Evolutionary conservation across 169 alveolate genomes (phyloP).

Genomic region (Cryptosporidium tyzzeri): DNA sequence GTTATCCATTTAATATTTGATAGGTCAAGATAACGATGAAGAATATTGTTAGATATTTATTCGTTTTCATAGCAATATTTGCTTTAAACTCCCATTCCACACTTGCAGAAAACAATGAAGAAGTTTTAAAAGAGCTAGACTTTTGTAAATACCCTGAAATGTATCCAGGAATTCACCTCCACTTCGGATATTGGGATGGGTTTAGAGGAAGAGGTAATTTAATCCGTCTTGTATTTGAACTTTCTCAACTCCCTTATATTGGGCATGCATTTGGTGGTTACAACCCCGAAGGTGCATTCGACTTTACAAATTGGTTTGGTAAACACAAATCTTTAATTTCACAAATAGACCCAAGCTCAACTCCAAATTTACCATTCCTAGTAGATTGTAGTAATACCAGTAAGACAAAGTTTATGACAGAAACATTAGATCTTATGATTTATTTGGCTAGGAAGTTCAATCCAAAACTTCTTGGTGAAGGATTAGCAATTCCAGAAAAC

Average conservation of each 20-base stretch:
- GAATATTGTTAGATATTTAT: neutral
- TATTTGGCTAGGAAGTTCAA: constrained; percentile 56
- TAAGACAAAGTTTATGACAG: constrained; percentile 49
- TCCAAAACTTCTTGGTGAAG: constrained; percentile 53
- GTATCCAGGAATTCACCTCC: constrained; percentile 43
- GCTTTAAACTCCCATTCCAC: neutral
- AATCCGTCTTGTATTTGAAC: constrained; percentile 37
- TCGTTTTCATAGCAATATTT: neutral
- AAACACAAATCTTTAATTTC: constrained; percentile 14
- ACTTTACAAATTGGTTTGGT: constrained; percentile 50
- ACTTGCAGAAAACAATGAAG: neutral
- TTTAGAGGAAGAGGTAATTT: constrained; percentile 68
- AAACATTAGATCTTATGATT: constrained; percentile 43
- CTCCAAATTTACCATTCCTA: constrained; percentile 61
- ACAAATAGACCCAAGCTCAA: constrained; percentile 39
- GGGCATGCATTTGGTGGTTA: constrained; percentile 69
- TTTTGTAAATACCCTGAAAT: constrained; percentile 47
- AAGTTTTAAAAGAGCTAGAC: constrained; percentile 24
- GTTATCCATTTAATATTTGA: neutral
- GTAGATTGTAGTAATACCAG: constrained; percentile 66
- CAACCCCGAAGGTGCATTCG: constrained; percentile 53
- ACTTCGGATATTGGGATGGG: constrained; percentile 63
- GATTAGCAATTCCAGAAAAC: constrained; percentile 8
- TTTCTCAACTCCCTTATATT: constrained; percentile 34
- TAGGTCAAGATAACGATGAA: neutral